Evolutionary conservation across 352 stramenopile genomes (phyloP).

Genomic region (Sclerospora graminicola): DNA sequence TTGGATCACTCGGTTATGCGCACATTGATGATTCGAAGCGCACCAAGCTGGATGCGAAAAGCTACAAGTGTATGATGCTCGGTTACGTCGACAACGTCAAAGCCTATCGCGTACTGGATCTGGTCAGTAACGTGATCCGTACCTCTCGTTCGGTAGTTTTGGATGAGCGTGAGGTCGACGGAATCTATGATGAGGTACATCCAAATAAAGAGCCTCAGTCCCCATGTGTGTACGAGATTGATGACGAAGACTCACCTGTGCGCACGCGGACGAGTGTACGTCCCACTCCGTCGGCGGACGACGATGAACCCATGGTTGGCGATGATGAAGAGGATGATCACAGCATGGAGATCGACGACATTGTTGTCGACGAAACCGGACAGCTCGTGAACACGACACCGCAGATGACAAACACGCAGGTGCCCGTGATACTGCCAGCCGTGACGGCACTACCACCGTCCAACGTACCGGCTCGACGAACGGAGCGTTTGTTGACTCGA

Average conservation of each 20-base stretch:
- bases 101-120: constrained; percentile 11
- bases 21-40: constrained; percentile 16
- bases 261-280: not conserved
- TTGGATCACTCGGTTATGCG: constrained; percentile 14
- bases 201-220: not conserved
- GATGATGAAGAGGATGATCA: constrained; percentile 1
- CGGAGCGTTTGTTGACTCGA: too few species aligned
- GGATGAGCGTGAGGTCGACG: constrained; percentile 11
- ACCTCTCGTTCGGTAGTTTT: constrained; percentile 5
- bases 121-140: constrained; percentile 8
- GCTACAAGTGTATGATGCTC: constrained; percentile 13
- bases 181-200: not conserved
- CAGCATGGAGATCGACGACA: too few species aligned
- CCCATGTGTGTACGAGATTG: not conserved
- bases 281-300: not conserved
- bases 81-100: constrained; percentile 13
- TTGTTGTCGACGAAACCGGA: too few species aligned
- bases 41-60: constrained; percentile 18
- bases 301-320: constrained; percentile 3
- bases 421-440: too few species aligned
- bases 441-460: too few species aligned
- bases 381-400: too few species aligned
- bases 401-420: not conserved
- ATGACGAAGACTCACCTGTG: not conserved
- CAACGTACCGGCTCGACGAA: too few species aligned